A percentile compares a stretch with the other conserved stretches of the same genome.
Conservation (phyloP, 2,329 filamentous ascomycete genomes). For the Zasmidium citrigriseum region DNA sequence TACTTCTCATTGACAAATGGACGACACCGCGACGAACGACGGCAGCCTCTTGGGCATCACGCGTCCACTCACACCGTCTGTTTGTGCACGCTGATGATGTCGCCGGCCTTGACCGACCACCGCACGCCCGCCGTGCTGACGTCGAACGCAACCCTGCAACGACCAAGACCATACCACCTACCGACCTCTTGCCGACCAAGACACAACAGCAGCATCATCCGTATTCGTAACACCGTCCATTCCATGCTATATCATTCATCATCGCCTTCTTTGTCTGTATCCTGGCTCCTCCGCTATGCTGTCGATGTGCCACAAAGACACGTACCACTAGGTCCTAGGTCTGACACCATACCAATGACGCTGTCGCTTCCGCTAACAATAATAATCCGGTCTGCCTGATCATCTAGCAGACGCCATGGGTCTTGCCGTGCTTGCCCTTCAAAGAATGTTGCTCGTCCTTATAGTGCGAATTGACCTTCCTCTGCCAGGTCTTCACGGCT, state of each 20-base stretch:
- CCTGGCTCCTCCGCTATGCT: background rate
- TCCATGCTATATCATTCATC: background rate
- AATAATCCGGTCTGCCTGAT: background rate
- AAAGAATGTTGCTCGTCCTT: slow-evolving; percentile 80
- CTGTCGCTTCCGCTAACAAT: background rate
- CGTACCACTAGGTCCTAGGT: background rate
- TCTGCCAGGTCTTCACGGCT: slow-evolving; percentile 25
- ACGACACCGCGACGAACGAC: no score
- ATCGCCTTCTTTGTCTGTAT: background rate
- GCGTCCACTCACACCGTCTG: background rate
- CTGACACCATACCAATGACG: background rate
- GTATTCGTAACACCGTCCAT: background rate
- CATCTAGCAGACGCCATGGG: slow-evolving; percentile 75
- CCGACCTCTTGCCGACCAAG: background rate
- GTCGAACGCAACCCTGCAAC: background rate
- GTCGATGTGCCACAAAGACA: background rate
- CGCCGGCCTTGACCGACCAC: no score
- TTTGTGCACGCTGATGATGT: background rate
- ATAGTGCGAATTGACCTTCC: slow-evolving; percentile 49
- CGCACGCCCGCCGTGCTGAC: no score
- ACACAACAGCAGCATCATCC: background rate
- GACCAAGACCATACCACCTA: background rate
- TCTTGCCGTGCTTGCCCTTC: slow-evolving; percentile 88
- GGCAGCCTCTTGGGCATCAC: background rate
- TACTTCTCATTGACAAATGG: background rate